These are phyloP conservation scores for Annulohypoxylon moriforme DNA, from an alignment of 495 filamentous ascomycete genomes.

Conservation along the genomic window DNA sequence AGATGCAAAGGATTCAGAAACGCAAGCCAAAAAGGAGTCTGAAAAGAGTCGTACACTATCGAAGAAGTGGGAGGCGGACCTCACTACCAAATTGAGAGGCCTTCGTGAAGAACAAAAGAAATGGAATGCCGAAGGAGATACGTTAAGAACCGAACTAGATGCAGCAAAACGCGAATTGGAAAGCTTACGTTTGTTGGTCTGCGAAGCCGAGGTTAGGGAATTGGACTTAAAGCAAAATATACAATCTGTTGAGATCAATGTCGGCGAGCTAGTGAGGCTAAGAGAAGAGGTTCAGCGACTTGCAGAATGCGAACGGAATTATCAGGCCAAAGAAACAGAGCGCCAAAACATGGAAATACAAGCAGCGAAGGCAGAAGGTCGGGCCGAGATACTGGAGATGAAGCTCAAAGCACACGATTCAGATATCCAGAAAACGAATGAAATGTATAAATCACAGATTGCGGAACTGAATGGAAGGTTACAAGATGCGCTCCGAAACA, in stretches of 20 bases:
- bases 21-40: slow-evolving; percentile 72
- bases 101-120: slow-evolving; percentile 75
- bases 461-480: slow-evolving; percentile 54
- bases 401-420: slow-evolving; percentile 64
- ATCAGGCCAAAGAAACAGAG: slow-evolving; percentile 68
- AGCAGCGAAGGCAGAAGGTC: slow-evolving; percentile 62
- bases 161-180: slow-evolving; percentile 64
- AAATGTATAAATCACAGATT: slow-evolving; percentile 59
- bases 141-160: slow-evolving; percentile 65
- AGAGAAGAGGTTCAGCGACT: slow-evolving; percentile 67
- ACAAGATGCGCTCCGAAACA: slow-evolving; percentile 51
- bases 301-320: slow-evolving; percentile 64
- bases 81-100: slow-evolving; percentile 66
- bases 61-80: slow-evolving; percentile 76
- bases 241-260: slow-evolving; percentile 65
- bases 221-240: slow-evolving; percentile 68
- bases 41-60: slow-evolving; percentile 70
- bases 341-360: slow-evolving; percentile 62
- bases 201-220: slow-evolving; percentile 70
- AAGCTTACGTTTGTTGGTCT: slow-evolving; percentile 66
- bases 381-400: slow-evolving; percentile 62
- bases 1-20: slow-evolving; percentile 71
- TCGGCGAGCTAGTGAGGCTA: slow-evolving; percentile 69
- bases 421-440: slow-evolving; percentile 59
- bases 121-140: slow-evolving; percentile 65